phyloP scores from a whole-genome alignment of 495 filamentous ascomycete species.

The Paragyromitra xinjiangensis region DNA sequence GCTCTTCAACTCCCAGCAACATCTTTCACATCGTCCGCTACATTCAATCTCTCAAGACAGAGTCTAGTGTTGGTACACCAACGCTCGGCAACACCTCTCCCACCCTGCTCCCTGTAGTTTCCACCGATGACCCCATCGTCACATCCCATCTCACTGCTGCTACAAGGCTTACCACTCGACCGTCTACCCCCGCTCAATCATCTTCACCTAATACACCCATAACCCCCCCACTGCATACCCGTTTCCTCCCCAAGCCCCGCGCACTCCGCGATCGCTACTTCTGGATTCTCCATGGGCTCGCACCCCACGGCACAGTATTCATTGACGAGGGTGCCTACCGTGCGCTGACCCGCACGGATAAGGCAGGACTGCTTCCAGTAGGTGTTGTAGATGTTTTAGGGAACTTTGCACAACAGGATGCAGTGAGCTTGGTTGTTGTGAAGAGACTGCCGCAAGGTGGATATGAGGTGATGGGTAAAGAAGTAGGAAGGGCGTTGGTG shows the following conservation, averaged over 20 bases:
- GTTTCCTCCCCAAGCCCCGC: conserved; percentile 85
- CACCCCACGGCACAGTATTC: conserved; percentile 87
- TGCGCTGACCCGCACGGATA: conserved; percentile 71
- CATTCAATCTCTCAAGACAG: conserved; percentile 68
- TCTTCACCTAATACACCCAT: conserved; percentile 17
- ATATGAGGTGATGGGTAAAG: conserved; percentile 68
- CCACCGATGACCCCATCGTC: conserved; percentile 58
- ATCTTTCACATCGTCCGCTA: conserved; percentile 86
- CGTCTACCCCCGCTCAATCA: conserved; percentile 45
- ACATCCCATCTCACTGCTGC: conserved; percentile 58
- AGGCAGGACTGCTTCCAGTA: conserved; percentile 89
- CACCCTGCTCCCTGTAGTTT: conserved; percentile 21
- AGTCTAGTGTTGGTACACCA: conserved; percentile 32
- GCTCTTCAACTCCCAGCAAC: conserved; percentile 90
- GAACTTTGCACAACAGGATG: conserved; percentile 88
- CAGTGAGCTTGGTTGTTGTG: conserved; percentile 82
- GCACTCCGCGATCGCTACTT: conserved; percentile 93
- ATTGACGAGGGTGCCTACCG: conserved; percentile 88
- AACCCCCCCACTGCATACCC: conserved; percentile 79
- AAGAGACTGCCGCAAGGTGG: conserved; percentile 60
- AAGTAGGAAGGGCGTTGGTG: conserved; percentile 89
- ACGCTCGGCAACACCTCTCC: conserved; percentile 25
- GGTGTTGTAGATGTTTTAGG: conserved; percentile 91
- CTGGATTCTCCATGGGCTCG: conserved; percentile 95
- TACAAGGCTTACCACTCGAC: conserved; percentile 33